Evolutionary conservation across 371 early-diverging fungal genomes (phyloP), one percentile per base, ranked within the genome.

Genomic region (Mortierella sp.): DNA sequence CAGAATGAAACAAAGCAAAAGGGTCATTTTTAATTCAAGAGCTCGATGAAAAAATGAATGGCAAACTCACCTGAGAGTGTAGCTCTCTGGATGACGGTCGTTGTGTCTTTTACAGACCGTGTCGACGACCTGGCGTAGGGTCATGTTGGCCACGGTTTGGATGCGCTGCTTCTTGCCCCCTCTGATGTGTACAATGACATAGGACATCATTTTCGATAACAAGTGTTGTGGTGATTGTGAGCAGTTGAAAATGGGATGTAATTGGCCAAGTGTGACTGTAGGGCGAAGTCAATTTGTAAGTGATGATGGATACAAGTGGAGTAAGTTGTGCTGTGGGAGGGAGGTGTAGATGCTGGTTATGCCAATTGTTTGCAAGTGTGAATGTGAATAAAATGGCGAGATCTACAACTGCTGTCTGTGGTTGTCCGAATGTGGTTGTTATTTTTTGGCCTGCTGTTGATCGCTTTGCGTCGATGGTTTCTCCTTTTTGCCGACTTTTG

Each of bases 111-210:
- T 74, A 24, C 88, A 87, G 24, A 83, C 80, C 6, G 54, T 44
- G 44, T 78, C 54, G 19, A 81, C 78, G 38, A 89, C 54, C 9
- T 84, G 77, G 14, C 68, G 82, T 10, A 89, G 77, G 13, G 74
- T 47, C 76, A 82, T 83, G 34, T 65, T 70, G 6, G 89, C 81
- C 26, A 76, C 80, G 31, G 89, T 82, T 71, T 80, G 84, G 74
- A 89, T 73, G 26, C 50, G 16, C 68, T 82, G 83, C 26, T 47
- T 79, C 50, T 74, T 81, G 31, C 58, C 76, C 4, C 65, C 58
- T n/a, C 52, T 70, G 21, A 82, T 38, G 19, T 72, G 28, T n/a
- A 87, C 80, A 19, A 73, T 78, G 52, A 82, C 68, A 60, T 68
- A 68, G 44, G 68, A 42, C 24, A 68, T 38, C 68, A 38, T 65